Evolutionary conservation across 352 stramenopile species (phyloP), one percentile per base, ranked within the genome.

Genomic region (Phytophthora ramorum): DNA sequence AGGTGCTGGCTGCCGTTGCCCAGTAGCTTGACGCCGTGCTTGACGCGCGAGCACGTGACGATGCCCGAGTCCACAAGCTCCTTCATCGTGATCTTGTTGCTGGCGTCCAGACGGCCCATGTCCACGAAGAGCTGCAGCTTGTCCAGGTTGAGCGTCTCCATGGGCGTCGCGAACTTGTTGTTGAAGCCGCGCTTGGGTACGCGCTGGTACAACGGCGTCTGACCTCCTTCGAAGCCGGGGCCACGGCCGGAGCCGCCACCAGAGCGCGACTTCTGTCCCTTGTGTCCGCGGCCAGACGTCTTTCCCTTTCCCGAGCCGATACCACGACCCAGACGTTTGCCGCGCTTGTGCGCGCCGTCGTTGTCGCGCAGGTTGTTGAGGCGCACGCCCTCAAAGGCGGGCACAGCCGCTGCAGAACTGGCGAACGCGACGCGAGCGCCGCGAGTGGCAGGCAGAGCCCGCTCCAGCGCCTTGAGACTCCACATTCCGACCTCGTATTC

Each of bases 181-280:
- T 99, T 99, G 79, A 99, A 99, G 56, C 97, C 98, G 38, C 96
- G 92, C 86, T 99, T 99, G 32, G 98, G 98, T 40, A 99, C 69
- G 43, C 92, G 87, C 73, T 98, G 95, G 82, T 99, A 98, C 53
- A 99, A 77, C 38, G 97, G 97, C 45, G 98, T 99, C 81, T 99
- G 98, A 4, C 98, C 98, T 56, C 98, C 98, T 71, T 99, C 98
- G 69, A 99, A 99, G 28, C 90, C 93, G 22, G 91, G 85, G 0
- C 96, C 89, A 22, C 85, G 85, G 5, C 85, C 85, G 0, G 85
- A 76, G 22, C 92, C 85, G 7, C 91, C 90, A 13, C 97, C 97
- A 12, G 83, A 79, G 48, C 98, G 87, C 26, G 97, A 84, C 81
- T 99, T 99, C 77, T 98, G 95, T 54, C 97, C 97, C 79, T 99